Evolutionary conservation across 495 filamentous ascomycete genomes (phyloP), one percentile per base, ranked within the genome.

Genomic region (Hypoxylon rickii): DNA sequence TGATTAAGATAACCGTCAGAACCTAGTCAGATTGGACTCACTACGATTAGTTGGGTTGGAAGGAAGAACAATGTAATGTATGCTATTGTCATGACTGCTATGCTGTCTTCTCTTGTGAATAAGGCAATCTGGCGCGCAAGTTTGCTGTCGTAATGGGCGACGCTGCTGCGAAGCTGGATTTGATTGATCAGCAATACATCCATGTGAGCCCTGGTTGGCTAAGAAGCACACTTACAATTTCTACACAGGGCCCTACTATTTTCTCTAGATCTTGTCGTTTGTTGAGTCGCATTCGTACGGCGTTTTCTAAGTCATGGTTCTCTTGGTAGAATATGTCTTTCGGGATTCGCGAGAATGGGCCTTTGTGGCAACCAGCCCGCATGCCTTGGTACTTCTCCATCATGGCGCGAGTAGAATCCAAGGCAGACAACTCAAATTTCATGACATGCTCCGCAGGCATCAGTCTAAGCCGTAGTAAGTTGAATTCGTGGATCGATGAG

Each of bases 41-140:
- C 51, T 18, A 43, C 43, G 41, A 55, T 26, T 17, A 55, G 8
- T 5, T 36, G 34, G 7, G 47, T 31, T 0, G 51, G 51, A 7
- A 47, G 51, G 19, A 55, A 55, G 11, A 42, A 17, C 15, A 55
- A 8, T 3, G 43, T 47, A 6, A 36, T 43, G 8, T 39, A 17
- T 12, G 51, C 17, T 34, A 55, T 55, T 1, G 3, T 41, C 34
- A n/a, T 55, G 3, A 55, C 31, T 15, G 37, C 26, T 19, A 47
- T 42, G 29, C 51, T 47, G 13, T 55, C 51, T 10, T 47, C 26
- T 10, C 33, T 26, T 1, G 11, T 15, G 24, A 4, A 29, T 4
- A 10, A 29, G 24, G 24, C 24, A 29, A 29, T 29, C 24, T 29
- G 4, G 24, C 4, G 24, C 4, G 4, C 24, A 1, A 55, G 37